Evolutionary conservation across 176 grass and related monocot species (phyloP).

Genomic region (Zea mays): Zm-B73-REFERENCE-NAM-5.0 NC_050105.1:129396501-129397000

Average conservation of each 20-base stretch:
- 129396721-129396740: not conserved
- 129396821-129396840: conserved; percentile 28
- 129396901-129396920: conserved; percentile 12
- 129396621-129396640: no score
- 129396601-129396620: no score
- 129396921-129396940: not conserved
- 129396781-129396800: not conserved
- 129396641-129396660: no score
- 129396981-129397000: not conserved
- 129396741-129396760: conserved; percentile 25
- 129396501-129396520: no score
- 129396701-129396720: not conserved
- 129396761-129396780: conserved; percentile 9
- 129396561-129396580: no score
- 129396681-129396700: not conserved
- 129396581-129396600: no score
- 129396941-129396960: not conserved
- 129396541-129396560: no score
- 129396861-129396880: conserved; percentile 18
- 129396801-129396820: not conserved
- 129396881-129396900: conserved; percentile 25
- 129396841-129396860: conserved; percentile 22
- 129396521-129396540: no score
- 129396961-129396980: conserved; percentile 8
- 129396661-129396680: no score